Percentiles rank a stretch among this genome's conserved stretches.
phyloP scores from a whole-genome alignment of 345 rosid species.

The Combretum micranthum region DNA sequence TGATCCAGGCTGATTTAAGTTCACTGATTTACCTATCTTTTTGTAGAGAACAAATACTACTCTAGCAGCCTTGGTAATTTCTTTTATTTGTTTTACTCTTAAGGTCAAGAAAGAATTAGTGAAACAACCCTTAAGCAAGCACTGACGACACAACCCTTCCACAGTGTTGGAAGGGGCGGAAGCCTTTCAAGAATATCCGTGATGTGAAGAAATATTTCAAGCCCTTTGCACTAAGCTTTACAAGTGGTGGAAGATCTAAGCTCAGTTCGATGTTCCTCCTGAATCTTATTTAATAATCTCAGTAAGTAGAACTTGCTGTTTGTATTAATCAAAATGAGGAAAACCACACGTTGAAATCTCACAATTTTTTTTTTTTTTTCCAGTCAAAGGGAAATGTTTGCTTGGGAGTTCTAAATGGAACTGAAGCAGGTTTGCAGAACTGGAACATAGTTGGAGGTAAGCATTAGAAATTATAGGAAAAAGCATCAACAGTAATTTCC shows the following conservation, averaged over 20 bases:
- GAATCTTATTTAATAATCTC: conserved; percentile 78
- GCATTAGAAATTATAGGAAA: no score
- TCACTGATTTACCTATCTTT: no score
- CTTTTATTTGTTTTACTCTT: not conserved
- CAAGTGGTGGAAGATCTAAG: conserved; percentile 37
- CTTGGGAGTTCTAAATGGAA: conserved; percentile 80
- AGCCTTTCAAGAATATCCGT: conserved; percentile 54
- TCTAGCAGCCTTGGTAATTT: no score
- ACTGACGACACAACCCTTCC: conserved; percentile 65
- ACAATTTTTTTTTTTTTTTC: not conserved
- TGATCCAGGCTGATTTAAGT: no score
- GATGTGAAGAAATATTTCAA: conserved; percentile 80
- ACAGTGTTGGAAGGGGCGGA: conserved; percentile 82
- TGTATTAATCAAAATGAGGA: not conserved
- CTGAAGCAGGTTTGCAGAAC: conserved; percentile 58
- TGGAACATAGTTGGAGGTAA: conserved; percentile 76
- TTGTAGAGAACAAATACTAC: no score
- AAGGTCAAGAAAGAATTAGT: conserved; percentile 56
- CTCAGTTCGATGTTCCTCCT: conserved; percentile 53
- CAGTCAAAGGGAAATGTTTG: conserved; percentile 82
- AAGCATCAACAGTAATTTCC: not conserved
- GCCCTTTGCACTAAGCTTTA: conserved; percentile 52
- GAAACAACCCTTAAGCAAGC: conserved; percentile 57
- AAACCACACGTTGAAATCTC: not conserved
- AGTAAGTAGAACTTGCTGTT: conserved; percentile 28